Evolutionary conservation across 73 alveolate species (phyloP).

Genomic region (Paramecium sonneborni): DNA sequence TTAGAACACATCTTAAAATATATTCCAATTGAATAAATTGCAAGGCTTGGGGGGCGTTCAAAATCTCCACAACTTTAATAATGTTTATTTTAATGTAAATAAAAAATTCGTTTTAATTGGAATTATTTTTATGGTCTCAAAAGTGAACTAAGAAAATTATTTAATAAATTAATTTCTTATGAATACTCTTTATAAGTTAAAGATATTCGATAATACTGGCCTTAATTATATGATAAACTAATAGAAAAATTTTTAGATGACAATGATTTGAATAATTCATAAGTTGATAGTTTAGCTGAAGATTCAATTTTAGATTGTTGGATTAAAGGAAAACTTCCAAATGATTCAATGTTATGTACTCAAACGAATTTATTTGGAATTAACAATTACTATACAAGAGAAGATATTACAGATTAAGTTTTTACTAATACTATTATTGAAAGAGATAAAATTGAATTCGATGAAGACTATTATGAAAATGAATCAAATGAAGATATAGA

Average conservation of each 20-base stretch:
- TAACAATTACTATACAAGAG: neutral
- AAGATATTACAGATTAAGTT: neutral
- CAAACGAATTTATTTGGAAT: neutral
- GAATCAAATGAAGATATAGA: neutral
- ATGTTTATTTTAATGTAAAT: neutral
- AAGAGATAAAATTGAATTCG: no score
- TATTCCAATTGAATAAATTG: slow-evolving; percentile 21
- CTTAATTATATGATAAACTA: neutral
- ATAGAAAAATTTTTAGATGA: neutral
- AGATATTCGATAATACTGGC: neutral
- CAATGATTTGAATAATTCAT: neutral
- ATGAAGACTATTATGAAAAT: no score
- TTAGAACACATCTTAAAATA: slow-evolving; percentile 15
- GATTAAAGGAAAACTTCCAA: neutral
- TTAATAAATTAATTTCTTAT: neutral
- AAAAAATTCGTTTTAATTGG: neutral
- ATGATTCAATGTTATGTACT: neutral
- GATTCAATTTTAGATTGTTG: neutral
- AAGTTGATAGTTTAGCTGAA: neutral
- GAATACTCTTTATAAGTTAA: neutral
- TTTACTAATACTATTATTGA: no score
- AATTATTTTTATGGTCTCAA: neutral
- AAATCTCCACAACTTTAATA: slow-evolving; percentile 64
- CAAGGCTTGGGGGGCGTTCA: slow-evolving; percentile 83
- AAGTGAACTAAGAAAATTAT: no score